Evolutionary conservation across 2,329 filamentous ascomycete species (phyloP).

Genomic region (Aspergillus ruber): DNA sequence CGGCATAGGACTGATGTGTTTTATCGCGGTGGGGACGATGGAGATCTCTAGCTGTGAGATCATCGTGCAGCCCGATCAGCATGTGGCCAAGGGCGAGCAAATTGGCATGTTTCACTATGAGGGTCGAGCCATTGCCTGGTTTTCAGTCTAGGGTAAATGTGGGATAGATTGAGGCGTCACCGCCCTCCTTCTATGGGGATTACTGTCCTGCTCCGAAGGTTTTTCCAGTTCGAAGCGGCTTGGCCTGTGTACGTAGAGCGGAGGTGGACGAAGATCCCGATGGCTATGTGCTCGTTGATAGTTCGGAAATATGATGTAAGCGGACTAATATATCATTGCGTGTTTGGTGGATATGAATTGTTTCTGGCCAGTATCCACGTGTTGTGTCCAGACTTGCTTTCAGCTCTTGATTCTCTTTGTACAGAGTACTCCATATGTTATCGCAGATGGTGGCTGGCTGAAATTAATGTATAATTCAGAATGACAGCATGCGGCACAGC

Average conservation of each 20-base stretch:
- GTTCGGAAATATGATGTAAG: background rate
- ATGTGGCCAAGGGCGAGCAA: slow-evolving; percentile 60
- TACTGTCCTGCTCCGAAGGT: background rate
- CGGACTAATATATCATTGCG: no score
- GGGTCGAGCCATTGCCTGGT: slow-evolving; percentile 60
- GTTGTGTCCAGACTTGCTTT: no score
- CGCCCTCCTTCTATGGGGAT: background rate
- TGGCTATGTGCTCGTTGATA: background rate
- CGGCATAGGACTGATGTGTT: slow-evolving; percentile 58
- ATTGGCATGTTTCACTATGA: slow-evolving; percentile 70
- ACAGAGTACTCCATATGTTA: no score
- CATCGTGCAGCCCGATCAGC: slow-evolving; percentile 57
- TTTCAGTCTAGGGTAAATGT: slow-evolving; percentile 24
- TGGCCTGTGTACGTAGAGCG: background rate
- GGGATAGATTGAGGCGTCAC: background rate
- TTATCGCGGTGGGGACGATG: slow-evolving; percentile 64
- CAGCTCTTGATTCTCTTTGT: no score
- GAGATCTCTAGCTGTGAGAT: slow-evolving; percentile 65
- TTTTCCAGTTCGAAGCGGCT: background rate
- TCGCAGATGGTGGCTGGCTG: no score
- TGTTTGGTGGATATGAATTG: no score
- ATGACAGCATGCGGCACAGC: background rate
- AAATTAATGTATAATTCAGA: background rate
- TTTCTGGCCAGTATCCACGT: no score
- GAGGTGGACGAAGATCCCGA: background rate